These are phyloP conservation scores for Ochetophila trinervis DNA, from an alignment of 306 rosid species.

Conservation along the genomic window DNA sequence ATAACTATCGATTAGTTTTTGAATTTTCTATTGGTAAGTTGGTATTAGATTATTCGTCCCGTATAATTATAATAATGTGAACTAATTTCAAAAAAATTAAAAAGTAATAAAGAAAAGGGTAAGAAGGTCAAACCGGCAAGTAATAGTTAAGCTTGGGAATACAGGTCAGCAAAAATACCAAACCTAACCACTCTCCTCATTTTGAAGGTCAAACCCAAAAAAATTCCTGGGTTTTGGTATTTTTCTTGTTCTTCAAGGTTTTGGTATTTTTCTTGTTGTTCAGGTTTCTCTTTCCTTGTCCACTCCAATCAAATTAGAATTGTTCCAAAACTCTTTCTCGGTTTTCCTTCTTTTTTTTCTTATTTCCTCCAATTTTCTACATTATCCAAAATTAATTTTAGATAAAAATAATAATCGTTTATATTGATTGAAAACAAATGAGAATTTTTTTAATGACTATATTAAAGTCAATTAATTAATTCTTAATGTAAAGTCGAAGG, in stretches of 20 bases:
- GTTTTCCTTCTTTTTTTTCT: not conserved
- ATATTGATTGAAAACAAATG: no score
- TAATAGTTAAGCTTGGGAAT: conserved; percentile 25
- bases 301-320: conserved; percentile 21
- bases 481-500: conserved; percentile 1
- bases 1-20: conserved; percentile 21
- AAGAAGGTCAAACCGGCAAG: conserved; percentile 28
- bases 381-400: no score
- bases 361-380: no score
- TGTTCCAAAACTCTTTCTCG: conserved; percentile 13
- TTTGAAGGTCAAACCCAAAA: not conserved
- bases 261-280: conserved; percentile 7
- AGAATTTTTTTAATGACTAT: no score
- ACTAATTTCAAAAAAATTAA: not conserved
- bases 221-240: conserved; percentile 23
- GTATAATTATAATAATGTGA: not conserved
- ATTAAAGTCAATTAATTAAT: no score
- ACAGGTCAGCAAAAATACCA: conserved; percentile 44
- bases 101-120: not conserved
- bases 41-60: conserved; percentile 5
- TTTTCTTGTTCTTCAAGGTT: conserved; percentile 29
- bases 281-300: conserved; percentile 12
- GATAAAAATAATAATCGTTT: no score
- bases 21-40: not conserved
- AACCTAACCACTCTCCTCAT: conserved; percentile 38